Conservation (phyloP, 1,284 basidiomycete genomes). For the Boletus semigastroideus region DNA sequence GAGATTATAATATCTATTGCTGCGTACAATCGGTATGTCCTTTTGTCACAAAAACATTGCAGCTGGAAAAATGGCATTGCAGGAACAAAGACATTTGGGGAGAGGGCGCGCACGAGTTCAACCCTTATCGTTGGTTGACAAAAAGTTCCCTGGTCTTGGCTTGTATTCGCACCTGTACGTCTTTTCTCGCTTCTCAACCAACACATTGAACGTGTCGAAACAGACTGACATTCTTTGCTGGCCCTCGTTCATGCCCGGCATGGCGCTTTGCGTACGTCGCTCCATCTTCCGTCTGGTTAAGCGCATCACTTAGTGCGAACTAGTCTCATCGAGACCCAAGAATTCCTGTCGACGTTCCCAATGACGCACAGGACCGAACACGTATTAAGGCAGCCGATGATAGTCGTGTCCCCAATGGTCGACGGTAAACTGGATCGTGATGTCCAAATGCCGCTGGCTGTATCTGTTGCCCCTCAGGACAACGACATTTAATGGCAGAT, state of each 20-base stretch:
- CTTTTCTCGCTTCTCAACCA: not conserved
- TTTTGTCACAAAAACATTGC: not conserved
- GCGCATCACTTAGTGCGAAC: not conserved
- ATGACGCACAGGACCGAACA: slow-evolving; percentile 37
- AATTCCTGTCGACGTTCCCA: slow-evolving; percentile 46
- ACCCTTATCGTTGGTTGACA: slow-evolving; percentile 53
- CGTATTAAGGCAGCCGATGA: slow-evolving; percentile 41
- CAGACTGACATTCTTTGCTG: slow-evolving; percentile 46
- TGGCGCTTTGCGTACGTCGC: slow-evolving; percentile 46
- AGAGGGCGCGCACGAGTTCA: slow-evolving; percentile 45
- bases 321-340: slow-evolving; percentile 49
- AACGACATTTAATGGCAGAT: too few species aligned
- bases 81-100: slow-evolving; percentile 49
- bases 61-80: not conserved
- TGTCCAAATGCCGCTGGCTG: slow-evolving; percentile 48
- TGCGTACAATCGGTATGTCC: slow-evolving; percentile 37
- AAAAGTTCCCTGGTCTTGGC: slow-evolving; percentile 41
- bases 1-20: slow-evolving; percentile 32
- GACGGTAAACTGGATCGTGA: slow-evolving; percentile 46
- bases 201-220: not conserved
- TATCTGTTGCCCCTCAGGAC: slow-evolving; percentile 39
- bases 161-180: slow-evolving; percentile 49
- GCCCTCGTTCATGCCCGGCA: slow-evolving; percentile 43
- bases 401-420: slow-evolving; percentile 47
- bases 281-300: not conserved